Evolutionary conservation across 2,329 filamentous ascomycete genomes (phyloP), one percentile per base, ranked within the genome.

Genomic region (Ustilaginoidea virens): DNA sequence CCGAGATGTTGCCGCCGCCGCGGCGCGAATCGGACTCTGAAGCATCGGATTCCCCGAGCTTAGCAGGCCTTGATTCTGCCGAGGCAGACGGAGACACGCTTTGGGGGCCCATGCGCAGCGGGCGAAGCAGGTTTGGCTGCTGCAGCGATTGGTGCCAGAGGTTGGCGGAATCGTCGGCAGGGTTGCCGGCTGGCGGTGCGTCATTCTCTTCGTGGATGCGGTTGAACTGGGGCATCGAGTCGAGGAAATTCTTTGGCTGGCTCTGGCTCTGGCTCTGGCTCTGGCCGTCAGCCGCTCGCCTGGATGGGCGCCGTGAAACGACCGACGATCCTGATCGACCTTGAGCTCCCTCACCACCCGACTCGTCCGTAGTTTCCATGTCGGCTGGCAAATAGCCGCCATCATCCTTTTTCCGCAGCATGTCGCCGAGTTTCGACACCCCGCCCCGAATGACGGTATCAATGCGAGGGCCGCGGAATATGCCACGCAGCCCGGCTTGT

Each of bases 391-490:
- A 41, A 5, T 54, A 52, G 8, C 40, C 41, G 3, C 41, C 35
- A 4, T 38, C 47, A 7, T 71, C 66, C 34, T 60, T 69, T 38
- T 60, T 63, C 65, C 69, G 71, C 14, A 73, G 39, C 29, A 73
- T 53, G 28, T 71, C 68, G 17, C 66, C 61, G 10, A 73, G 48
- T 39, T 63, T 69, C 16, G 64, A 68, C 5, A 72, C 64, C 15
- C 68, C 55, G 5, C 60, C 68, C 16, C 66, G 63, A 25, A 92
- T 68, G 17, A 82, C 65, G 17, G 71, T 79, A 35, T 82, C 80
- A 36, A 87, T 73, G 31, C 79, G 66, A 28, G 73, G 69, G 4
- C 33, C 33, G 53, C 83, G 87, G 53, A 93, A 78, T 27, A 93
- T 75, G 5, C 77, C 73, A 23, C 75, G 70, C 11, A 55, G 28